Conservation (phyloP, 192 early-diverging fungal genomes). For the Coemansia sp. region DNA sequence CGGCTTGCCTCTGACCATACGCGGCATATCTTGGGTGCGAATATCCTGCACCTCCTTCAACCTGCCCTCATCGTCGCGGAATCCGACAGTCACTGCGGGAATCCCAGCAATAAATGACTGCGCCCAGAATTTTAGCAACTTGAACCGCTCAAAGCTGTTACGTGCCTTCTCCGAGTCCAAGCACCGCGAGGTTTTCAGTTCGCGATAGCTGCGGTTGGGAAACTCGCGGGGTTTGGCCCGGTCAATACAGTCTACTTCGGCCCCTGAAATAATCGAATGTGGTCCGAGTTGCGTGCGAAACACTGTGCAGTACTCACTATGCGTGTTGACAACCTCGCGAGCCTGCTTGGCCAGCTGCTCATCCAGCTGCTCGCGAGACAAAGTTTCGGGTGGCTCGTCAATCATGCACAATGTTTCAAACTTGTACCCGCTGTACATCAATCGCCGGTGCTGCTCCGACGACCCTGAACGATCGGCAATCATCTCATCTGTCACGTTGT, state of each 20-base stretch:
- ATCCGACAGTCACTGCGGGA: conserved; percentile 79
- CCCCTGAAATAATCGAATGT: conserved; percentile 75
- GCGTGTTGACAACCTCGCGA: conserved; percentile 64
- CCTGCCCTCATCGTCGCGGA: conserved; percentile 70
- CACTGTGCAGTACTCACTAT: conserved; percentile 87
- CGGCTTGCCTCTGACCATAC: conserved; percentile 64
- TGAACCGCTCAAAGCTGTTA: conserved; percentile 73
- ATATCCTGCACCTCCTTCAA: conserved; percentile 56
- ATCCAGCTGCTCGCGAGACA: conserved; percentile 15
- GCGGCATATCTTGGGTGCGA: conserved; percentile 78
- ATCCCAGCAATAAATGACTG: conserved; percentile 92
- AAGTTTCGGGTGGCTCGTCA: conserved; percentile 51
- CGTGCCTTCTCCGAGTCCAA: conserved; percentile 28
- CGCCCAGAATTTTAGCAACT: conserved; percentile 88
- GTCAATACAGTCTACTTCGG: conserved; percentile 86
- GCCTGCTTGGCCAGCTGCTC: background rate
- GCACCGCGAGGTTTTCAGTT: conserved; percentile 73
- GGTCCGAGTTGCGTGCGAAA: conserved; percentile 71
- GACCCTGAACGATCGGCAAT: conserved; percentile 33
- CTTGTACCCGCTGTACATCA: conserved; percentile 87
- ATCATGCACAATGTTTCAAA: conserved; percentile 80
- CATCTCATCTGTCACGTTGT: conserved; percentile 56
- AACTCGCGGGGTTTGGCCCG: conserved; percentile 51
- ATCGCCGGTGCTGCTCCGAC: conserved; percentile 58
- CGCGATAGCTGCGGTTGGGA: conserved; percentile 69